phyloP scores from a whole-genome alignment of 352 stramenopile genomes.

The Plasmopara halstedii region DNA sequence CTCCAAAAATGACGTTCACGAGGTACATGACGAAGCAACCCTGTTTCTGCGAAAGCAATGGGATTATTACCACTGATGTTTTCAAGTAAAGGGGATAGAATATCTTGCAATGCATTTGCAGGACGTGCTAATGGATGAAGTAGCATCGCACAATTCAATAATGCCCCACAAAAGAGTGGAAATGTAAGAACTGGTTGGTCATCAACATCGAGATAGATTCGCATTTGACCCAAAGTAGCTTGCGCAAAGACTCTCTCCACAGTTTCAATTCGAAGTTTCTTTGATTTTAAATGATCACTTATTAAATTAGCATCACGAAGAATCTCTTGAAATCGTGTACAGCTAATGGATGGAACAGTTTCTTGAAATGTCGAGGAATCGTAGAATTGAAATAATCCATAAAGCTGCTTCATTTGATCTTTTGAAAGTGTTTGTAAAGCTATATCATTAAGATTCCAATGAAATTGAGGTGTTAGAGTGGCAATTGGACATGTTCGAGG shows the following conservation, averaged over 20 bases:
- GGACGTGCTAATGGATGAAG: slow-evolving; percentile 17
- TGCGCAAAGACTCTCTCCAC: slow-evolving; percentile 49
- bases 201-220: slow-evolving; percentile 46
- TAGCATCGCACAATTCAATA: slow-evolving; percentile 42
- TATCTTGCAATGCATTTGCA: slow-evolving; percentile 6
- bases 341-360: slow-evolving; percentile 40
- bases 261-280: slow-evolving; percentile 3
- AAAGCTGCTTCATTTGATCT: slow-evolving; percentile 29
- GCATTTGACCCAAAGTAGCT: slow-evolving; percentile 48
- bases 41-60: not conserved
- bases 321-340: slow-evolving; percentile 30
- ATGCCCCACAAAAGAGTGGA: slow-evolving; percentile 39
- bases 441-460: slow-evolving; percentile 48
- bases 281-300: not conserved
- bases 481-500: slow-evolving; percentile 10
- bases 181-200: slow-evolving; percentile 43
- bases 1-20: slow-evolving; percentile 6
- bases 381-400: slow-evolving; percentile 52
- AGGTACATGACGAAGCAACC: slow-evolving; percentile 13
- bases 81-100: slow-evolving; percentile 12
- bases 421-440: slow-evolving; percentile 21
- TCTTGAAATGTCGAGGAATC: slow-evolving; percentile 44
- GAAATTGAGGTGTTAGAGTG: slow-evolving; percentile 27
- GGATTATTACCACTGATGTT: not conserved
- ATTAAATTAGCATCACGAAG: slow-evolving; percentile 33